These are phyloP conservation scores for Claviceps sorghi DNA, from an alignment of 2,329 filamentous ascomycete species.

Conservation along the genomic window DNA sequence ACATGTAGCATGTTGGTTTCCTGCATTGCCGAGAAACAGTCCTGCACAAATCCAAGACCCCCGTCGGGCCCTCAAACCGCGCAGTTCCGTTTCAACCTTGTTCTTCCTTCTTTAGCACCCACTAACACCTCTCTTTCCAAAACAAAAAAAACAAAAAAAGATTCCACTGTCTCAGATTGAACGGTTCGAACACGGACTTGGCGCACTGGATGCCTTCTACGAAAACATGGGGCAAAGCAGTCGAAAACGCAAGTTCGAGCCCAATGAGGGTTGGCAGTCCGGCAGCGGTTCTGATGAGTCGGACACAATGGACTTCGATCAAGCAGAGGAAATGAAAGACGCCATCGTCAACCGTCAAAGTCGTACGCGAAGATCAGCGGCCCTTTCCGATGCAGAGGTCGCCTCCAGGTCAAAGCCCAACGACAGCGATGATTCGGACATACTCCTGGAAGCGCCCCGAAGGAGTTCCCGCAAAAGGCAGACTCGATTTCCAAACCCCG, in stretches of 20 bases:
- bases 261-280: constrained; percentile 17
- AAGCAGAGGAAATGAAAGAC: constrained; percentile 11
- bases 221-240: constrained; percentile 7
- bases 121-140: constrained; percentile 8
- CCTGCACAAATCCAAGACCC: neutral
- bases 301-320: constrained; percentile 15
- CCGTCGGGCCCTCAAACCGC: neutral
- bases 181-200: constrained; percentile 18
- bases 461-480: constrained; percentile 4
- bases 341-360: constrained; percentile 1
- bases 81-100: neutral
- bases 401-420: constrained; percentile 4
- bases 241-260: constrained; percentile 19
- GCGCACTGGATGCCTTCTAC: constrained; percentile 13
- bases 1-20: neutral
- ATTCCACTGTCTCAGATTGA: constrained; percentile 17
- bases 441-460: constrained; percentile 6
- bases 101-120: neutral
- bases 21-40: neutral
- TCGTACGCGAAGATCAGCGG: neutral
- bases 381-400: neutral
- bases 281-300: constrained; percentile 11
- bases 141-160: constrained; percentile 10
- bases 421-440: constrained; percentile 1
- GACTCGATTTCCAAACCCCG: neutral